Evolutionary conservation across 2,329 filamentous ascomycete genomes (phyloP), one percentile per base, ranked within the genome.

Genomic region (Aspergillus sp.): DNA sequence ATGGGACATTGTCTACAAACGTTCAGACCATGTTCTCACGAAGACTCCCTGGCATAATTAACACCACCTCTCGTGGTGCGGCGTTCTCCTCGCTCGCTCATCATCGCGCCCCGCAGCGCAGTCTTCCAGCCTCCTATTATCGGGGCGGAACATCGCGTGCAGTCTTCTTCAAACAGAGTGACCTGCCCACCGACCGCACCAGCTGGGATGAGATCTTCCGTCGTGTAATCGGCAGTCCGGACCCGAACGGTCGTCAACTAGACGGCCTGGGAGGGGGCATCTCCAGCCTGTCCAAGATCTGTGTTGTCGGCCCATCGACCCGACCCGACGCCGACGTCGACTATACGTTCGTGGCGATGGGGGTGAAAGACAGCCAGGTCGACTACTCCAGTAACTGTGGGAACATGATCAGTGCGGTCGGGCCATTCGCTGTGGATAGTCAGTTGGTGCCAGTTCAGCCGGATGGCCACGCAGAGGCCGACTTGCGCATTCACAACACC

Each of bases 341-440:
- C 53, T 90, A 86, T 63, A 90, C 86, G 0, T 90, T 90, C 64
- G 81, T 86, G 1, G 83, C 85, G 36, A 74, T 90, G 6, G 86
- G 86, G 2, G 80, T 90, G 49, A 79, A 80, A 48, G 78, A 85
- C 59, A 73, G 74, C 4, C 70, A 74, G 30, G 76, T 90, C 2
- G 87, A 90, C 61, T 79, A 82, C 61, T 82, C 84, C 0, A 83
- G 86, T 20, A 90, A 89, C 60, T 90, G 87, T 64, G 87, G 87
- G n/a, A 90, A 90, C 65, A 87, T 90, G 84, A 82, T 77, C 5
- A 78, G 81, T 38, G 79, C 83, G 0, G 79, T 90, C 43, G 88
- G 86, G 0, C 86, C 87, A 0, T 85, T 82, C 62, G 83, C 83
- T 2, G 73, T 84, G 64, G 71, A 89, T 71, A 67, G 76, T 20